These are phyloP conservation scores for bread wheat (Triticum aestivum) DNA, from an alignment of 176 grass and related monocot species.

Conservation along the genomic window DNA sequence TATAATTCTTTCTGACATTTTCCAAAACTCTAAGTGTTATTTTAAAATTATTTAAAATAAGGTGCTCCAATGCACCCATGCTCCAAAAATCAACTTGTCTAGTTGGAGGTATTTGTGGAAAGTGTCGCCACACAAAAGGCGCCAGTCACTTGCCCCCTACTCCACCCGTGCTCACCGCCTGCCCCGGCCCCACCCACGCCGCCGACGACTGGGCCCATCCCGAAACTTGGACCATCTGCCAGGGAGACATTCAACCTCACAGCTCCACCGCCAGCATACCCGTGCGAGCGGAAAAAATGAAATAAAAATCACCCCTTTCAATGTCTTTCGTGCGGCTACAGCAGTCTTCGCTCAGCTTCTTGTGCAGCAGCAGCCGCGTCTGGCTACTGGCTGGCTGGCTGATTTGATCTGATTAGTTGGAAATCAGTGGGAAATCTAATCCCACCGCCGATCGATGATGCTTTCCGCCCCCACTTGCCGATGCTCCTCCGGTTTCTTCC, in stretches of 20 bases:
- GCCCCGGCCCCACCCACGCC: background rate
- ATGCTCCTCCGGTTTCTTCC: conserved; percentile 19
- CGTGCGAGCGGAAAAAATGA: too few species aligned
- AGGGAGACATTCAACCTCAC: background rate
- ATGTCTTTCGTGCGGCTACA: background rate
- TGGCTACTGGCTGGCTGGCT: background rate
- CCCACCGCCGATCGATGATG: background rate
- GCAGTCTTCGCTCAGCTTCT: background rate
- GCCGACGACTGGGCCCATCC: background rate
- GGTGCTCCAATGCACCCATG: too few species aligned
- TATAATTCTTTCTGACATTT: too few species aligned
- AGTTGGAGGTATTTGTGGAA: background rate
- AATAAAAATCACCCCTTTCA: too few species aligned
- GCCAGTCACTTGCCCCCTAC: background rate
- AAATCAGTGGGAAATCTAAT: background rate
- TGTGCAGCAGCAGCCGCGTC: background rate
- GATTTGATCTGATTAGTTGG: background rate
- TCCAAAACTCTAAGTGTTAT: too few species aligned
- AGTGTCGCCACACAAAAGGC: background rate
- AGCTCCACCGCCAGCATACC: too few species aligned
- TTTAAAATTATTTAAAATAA: too few species aligned
- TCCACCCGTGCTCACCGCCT: background rate
- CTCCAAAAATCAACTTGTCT: too few species aligned
- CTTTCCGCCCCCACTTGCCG: conserved; percentile 14
- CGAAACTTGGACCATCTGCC: background rate